These are phyloP conservation scores for Venturia nashicola DNA, from an alignment of 2,329 filamentous ascomycete species.

Conservation along the genomic window DNA sequence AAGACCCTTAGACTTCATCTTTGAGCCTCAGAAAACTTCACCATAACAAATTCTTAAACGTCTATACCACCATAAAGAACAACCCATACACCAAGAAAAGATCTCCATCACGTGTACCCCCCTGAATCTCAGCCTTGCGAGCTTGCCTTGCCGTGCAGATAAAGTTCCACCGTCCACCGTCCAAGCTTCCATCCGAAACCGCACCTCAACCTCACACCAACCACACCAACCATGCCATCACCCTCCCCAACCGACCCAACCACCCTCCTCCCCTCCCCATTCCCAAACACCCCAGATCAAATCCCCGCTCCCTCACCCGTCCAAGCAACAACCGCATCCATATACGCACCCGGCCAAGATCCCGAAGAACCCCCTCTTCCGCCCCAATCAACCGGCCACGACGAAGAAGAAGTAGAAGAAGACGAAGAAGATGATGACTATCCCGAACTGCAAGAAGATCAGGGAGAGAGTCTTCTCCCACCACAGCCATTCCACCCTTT, in stretches of 20 bases:
- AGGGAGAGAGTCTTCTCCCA: constrained; percentile 24
- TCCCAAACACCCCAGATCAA: not conserved
- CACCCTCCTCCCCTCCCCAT: constrained; percentile 6
- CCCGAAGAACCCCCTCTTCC: constrained; percentile 13
- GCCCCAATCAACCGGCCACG: not conserved
- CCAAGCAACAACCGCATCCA: constrained; percentile 9
- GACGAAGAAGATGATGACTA: constrained; percentile 15
- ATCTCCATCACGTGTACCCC: not conserved
- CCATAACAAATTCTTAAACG: not conserved
- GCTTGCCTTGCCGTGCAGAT: too few species aligned
- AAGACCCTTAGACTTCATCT: not conserved
- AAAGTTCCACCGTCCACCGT: not conserved
- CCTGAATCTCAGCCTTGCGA: not conserved
- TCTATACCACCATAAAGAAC: not conserved
- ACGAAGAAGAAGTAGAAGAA: not conserved
- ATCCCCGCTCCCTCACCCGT: constrained; percentile 6
- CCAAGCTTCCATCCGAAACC: not conserved
- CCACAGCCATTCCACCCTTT: constrained; percentile 57
- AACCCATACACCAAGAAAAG: not conserved
- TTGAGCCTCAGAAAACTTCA: not conserved
- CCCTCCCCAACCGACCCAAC: not conserved
- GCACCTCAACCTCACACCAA: not conserved
- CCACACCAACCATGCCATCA: not conserved
- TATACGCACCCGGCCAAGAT: constrained; percentile 13
- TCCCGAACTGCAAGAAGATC: constrained; percentile 22